Conservation (phyloP, 352 stramenopile species). For the Phytopythium sindhum region DNA sequence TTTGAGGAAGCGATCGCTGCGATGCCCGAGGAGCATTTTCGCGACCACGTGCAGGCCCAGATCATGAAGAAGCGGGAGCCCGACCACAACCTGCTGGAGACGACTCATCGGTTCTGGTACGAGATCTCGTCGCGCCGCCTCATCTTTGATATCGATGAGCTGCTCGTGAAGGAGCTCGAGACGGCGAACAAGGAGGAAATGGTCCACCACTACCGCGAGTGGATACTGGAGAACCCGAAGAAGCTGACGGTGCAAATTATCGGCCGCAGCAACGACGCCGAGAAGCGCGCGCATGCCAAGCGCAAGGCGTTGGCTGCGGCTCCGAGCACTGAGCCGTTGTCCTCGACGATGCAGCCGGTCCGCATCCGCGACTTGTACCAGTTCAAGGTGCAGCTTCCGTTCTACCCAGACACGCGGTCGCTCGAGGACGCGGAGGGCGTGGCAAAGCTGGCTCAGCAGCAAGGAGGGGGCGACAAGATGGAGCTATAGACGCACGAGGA, state of each 20-base stretch:
- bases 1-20: slow-evolving; percentile 69
- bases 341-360: slow-evolving; percentile 23
- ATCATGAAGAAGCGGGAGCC: slow-evolving; percentile 79
- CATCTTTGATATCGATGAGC: slow-evolving; percentile 68
- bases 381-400: slow-evolving; percentile 57
- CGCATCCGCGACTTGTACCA: slow-evolving; percentile 54
- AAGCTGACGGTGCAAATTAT: slow-evolving; percentile 73
- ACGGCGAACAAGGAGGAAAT: slow-evolving; percentile 67
- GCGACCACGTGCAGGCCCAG: slow-evolving; percentile 77
- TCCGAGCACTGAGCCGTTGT: not conserved
- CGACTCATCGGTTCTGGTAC: slow-evolving; percentile 75
- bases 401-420: slow-evolving; percentile 29
- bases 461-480: slow-evolving; percentile 17
- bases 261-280: slow-evolving; percentile 38
- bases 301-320: slow-evolving; percentile 17
- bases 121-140: slow-evolving; percentile 74
- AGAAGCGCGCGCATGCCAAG: slow-evolving; percentile 30
- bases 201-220: slow-evolving; percentile 50
- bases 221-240: slow-evolving; percentile 57
- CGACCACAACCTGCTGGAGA: slow-evolving; percentile 78
- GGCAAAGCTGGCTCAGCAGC: slow-evolving; percentile 11
- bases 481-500: slow-evolving; percentile 29
- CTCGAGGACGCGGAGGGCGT: slow-evolving; percentile 19
- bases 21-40: slow-evolving; percentile 69
- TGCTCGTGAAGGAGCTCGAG: slow-evolving; percentile 69